Evolutionary conservation across 2,329 filamentous ascomycete genomes (phyloP).

Genomic region (Trichophyton verrucosum): DNA sequence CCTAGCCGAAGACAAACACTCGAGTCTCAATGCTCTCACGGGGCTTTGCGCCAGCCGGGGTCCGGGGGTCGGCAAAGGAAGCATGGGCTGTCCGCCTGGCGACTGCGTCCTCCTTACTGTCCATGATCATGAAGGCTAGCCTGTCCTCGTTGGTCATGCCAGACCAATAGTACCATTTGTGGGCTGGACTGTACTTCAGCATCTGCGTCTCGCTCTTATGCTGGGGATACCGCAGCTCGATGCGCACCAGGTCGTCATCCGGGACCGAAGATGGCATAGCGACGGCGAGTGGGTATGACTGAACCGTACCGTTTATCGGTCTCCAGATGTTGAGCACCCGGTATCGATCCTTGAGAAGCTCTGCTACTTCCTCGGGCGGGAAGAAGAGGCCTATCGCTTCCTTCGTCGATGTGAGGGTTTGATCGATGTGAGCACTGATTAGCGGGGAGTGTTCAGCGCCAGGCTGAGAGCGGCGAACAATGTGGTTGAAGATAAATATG

Average conservation of each 20-base stretch:
- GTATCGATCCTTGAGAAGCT: constrained; percentile 55
- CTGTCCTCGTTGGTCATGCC: constrained; percentile 63
- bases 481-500: constrained; percentile 76
- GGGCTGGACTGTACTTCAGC: constrained; percentile 48
- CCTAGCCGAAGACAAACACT: constrained; percentile 63
- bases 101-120: constrained; percentile 43
- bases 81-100: constrained; percentile 52
- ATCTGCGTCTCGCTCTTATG: constrained; percentile 63
- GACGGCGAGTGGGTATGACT: constrained; percentile 45
- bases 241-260: constrained; percentile 53
- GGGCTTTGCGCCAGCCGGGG: constrained; percentile 53
- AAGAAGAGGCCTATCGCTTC: constrained; percentile 55
- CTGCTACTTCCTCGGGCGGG: constrained; percentile 50
- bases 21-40: constrained; percentile 86
- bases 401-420: constrained; percentile 53
- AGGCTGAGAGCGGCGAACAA: constrained; percentile 56
- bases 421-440: constrained; percentile 66
- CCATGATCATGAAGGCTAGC: constrained; percentile 67
- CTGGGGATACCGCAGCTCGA: constrained; percentile 61
- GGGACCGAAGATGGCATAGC: constrained; percentile 44
- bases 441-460: constrained; percentile 56
- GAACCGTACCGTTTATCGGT: constrained; percentile 47
- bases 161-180: constrained; percentile 69
- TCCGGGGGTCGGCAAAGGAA: constrained; percentile 66
- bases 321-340: constrained; percentile 85